Conservation (phyloP, 768 basidiomycete species). For the Suillus plorans region DNA sequence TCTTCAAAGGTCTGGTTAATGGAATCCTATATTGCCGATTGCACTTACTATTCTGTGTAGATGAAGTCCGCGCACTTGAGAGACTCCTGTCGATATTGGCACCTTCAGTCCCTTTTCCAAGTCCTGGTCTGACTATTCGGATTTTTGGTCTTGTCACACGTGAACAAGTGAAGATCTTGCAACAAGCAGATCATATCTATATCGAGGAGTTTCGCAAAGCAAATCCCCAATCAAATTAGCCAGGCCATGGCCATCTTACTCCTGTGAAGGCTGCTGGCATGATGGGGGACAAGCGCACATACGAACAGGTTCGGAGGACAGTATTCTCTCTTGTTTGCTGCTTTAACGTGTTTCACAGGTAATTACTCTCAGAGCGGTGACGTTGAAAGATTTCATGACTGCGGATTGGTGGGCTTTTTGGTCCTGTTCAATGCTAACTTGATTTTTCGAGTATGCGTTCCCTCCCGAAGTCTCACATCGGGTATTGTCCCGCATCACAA, state of each 20-base stretch:
- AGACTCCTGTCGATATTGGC: constrained; percentile 91
- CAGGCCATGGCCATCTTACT: constrained; percentile 95
- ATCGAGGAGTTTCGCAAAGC: constrained; percentile 97
- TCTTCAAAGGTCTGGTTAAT: constrained; percentile 84
- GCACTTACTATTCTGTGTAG: constrained; percentile 38
- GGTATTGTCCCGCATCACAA: constrained; percentile 96
- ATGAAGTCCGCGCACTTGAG: constrained; percentile 93
- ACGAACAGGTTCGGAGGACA: constrained; percentile 69
- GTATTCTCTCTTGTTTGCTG: background rate
- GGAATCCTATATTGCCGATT: background rate
- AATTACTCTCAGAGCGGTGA: constrained; percentile 90
- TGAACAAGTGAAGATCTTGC: constrained; percentile 87
- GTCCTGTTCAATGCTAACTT: constrained; percentile 24
- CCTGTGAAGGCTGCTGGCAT: constrained; percentile 98
- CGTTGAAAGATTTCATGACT: constrained; percentile 99
- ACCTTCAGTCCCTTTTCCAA: constrained; percentile 96
- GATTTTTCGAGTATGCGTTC: constrained; percentile 79
- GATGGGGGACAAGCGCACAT: constrained; percentile 95
- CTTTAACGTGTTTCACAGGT: constrained; percentile 48
- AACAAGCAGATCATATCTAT: constrained; percentile 92
- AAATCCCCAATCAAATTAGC: constrained; percentile 80
- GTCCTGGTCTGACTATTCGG: constrained; percentile 96
- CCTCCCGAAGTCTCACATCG: constrained; percentile 84
- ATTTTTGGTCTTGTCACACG: constrained; percentile 95
- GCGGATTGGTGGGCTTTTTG: constrained; percentile 80